phyloP scores from a whole-genome alignment of 1,284 basidiomycete genomes.

The Irpex sp. region DNA sequence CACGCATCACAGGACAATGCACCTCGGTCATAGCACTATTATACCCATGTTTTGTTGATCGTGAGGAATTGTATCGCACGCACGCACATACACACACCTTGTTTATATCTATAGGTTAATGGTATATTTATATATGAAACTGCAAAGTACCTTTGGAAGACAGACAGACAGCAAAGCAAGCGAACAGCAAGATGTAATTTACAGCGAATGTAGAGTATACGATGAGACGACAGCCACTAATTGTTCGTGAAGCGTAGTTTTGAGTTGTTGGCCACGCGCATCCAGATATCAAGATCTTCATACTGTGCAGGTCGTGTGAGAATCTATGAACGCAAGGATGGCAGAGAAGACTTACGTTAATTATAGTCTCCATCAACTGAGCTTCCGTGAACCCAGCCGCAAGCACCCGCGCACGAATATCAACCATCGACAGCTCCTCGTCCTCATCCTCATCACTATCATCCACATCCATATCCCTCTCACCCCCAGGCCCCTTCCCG shows the following conservation, averaged over 20 bases:
- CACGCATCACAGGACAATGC: conserved; percentile 51
- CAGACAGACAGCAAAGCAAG: conserved; percentile 18
- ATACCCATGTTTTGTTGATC: neutral
- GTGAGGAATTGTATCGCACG: neutral
- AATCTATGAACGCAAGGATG: neutral
- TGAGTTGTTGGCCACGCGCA: conserved; percentile 71
- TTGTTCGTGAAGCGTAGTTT: conserved; percentile 56
- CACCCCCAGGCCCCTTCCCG: conserved; percentile 66
- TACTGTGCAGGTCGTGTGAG: conserved; percentile 50
- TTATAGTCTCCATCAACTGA: conserved; percentile 82
- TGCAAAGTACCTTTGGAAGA: conserved; percentile 21
- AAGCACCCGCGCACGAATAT: conserved; percentile 80
- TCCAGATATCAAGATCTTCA: conserved; percentile 76
- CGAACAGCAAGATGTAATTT: conserved; percentile 17
- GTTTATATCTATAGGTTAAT: conserved; percentile 14
- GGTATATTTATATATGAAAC: conserved; percentile 27
- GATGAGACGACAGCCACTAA: conserved; percentile 13
- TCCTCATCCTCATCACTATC: conserved; percentile 57
- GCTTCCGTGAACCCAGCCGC: conserved; percentile 88
- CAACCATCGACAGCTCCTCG: conserved; percentile 74
- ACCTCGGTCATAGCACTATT: conserved; percentile 10
- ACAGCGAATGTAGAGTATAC: conserved; percentile 7
- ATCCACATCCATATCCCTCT: conserved; percentile 55
- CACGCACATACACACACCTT: conserved; percentile 3
- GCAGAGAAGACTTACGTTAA: conserved; percentile 52